Base-by-base conservation (phyloP, 306 rosid species). In the Trifolium subterraneum region DNA sequence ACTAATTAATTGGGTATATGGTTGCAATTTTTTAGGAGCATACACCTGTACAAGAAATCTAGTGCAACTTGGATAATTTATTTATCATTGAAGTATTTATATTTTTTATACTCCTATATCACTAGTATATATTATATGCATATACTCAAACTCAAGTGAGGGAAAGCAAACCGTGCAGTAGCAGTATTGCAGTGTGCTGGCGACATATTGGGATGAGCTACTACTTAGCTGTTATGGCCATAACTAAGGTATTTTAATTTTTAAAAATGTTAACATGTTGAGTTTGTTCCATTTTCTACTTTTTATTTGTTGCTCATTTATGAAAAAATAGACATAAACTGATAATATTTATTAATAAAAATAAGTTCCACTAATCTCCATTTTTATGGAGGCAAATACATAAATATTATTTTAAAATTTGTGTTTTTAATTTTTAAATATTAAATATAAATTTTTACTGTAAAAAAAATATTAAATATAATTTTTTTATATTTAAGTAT, bases 161-260 rank as follows among this genome's bases (percentile, higher is more conserved):
- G 45, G 44, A 64, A 59, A 56, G 69, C 77, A 23, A 42, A 67
- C 35, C 31, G 64, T 54, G 51, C 44, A 36, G 65, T 66, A 48
- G 48, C 71, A 64, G 64, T 55, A 69, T 58, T 72, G 70, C 77
- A 72, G 70, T 44, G 55, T 55, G 79, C 79, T 72, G 87, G 80
- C 74, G 13, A 79, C 74, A 68, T 56, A 60, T 73, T 76, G 82
- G 80, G 61, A 84, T 76, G 84, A 62, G 87, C 74, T 80, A 78
- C 79, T 13, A 11, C 72, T 29, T 65, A 64, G 84, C 80, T 78
- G 85, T 64, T 14, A 59, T 59, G 12, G 29, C 63, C 8, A 47
- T 5, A 45, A 10, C 47, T 51, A 51, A 7, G 10, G 27, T 69
- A 61, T 79, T 78, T 66, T 51, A 65, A 75, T 9, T 22, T 19